Base-by-base conservation (phyloP, 2,329 filamentous ascomycete species). In the Stachybotrys echinatus region DNA sequence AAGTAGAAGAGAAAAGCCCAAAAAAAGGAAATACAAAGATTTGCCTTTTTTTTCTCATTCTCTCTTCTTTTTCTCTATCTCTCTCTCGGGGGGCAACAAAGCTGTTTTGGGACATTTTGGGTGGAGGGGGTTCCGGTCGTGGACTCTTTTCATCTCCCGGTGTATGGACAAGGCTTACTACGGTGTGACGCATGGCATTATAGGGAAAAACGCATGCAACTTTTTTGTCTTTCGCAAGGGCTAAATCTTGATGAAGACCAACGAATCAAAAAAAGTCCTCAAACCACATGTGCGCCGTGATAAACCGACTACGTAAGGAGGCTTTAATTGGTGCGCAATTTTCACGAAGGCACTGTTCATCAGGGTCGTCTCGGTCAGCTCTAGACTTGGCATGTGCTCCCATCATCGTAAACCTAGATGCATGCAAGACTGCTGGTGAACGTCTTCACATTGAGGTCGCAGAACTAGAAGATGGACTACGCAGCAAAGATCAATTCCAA, bases 181-280 rank as follows among this genome's bases (percentile, higher is more conserved):
- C 64, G 59, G 63, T 61, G 58, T 45, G 49, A 52, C 65, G 62
- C 67, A 69, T 66, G 65, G 65, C 65, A 67, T 68, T 63, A 62
- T 61, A 64, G 61, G 61, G 65, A 64, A 66, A 65, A 56, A 50
- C 61, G 60, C 64, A 63, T 68, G 62, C 62, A 66, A 62, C 38
- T 61, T 52, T 54, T 56, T 52, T 48, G 53, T 51, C 54, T 58
- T 61, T 64, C 60, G 58, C 64, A 61, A 65, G 64, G 58, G 56
- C 62, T 61, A 62, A 34, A 10, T 34, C 61, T 65, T 68, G 65
- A 65, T 61, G 63, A 65, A 68, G 63, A 62, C 38, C 17, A 61
- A 65, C 67, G 63, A 54, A 52, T 62, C 57, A 50, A 49, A 65
- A 65, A 57, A 63, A 61, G 58, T 61, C 55, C 60, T 60, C 57